phyloP scores from a whole-genome alignment of 441 rosid genomes.

The Gossypium lobatum region DNA sequence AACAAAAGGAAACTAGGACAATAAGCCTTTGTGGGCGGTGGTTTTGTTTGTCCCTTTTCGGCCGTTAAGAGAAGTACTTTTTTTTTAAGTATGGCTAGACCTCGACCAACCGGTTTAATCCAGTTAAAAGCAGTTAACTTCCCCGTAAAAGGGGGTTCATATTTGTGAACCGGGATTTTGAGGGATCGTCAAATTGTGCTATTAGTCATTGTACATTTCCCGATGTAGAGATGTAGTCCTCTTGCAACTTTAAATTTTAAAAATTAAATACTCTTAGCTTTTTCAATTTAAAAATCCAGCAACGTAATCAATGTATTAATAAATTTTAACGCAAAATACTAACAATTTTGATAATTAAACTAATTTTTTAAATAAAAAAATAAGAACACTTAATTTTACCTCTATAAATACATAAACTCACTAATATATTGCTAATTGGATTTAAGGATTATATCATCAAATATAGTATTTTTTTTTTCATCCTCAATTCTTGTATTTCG shows the following conservation, averaged over 20 bases:
- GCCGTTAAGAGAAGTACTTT: background rate
- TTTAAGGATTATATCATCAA: background rate
- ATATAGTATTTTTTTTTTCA: background rate
- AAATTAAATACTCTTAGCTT: too few relatives aligned
- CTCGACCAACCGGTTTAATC: background rate
- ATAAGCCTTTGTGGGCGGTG: background rate
- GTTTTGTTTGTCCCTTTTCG: constrained; percentile 1
- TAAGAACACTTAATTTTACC: too few relatives aligned
- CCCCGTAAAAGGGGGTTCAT: background rate
- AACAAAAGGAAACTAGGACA: constrained; percentile 20
- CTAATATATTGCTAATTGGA: background rate
- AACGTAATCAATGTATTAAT: too few relatives aligned
- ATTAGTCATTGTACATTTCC: too few relatives aligned
- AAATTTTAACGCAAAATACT: too few relatives aligned
- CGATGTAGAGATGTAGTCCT: too few relatives aligned
- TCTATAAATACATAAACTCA: too few relatives aligned
- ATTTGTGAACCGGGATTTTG: background rate
- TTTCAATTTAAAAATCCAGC: too few relatives aligned
- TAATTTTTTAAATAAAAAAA: background rate
- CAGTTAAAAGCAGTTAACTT: background rate
- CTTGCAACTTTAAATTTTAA: too few relatives aligned
- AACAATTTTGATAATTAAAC: too few relatives aligned
- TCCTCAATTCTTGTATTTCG: too few relatives aligned
- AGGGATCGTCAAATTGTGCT: background rate
- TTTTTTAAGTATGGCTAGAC: background rate